Percentiles rank a stretch among this genome's conserved stretches.
phyloP scores from a whole-genome alignment of 805 yeast genomes.

The Zygosaccharomyces lentus region DNA sequence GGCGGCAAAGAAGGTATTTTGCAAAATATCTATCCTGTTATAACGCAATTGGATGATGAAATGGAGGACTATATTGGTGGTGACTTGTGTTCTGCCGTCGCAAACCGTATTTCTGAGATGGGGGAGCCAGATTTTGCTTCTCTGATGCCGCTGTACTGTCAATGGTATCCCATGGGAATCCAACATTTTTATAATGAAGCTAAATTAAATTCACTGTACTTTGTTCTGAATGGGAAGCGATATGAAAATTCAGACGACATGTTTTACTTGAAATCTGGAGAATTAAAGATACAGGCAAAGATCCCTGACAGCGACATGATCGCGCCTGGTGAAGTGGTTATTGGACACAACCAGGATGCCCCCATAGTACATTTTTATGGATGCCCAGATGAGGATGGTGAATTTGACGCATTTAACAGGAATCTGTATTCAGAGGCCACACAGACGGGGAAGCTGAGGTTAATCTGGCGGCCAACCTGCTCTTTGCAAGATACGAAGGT shows the following conservation, averaged over 20 bases:
- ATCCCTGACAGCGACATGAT: slow-evolving; percentile 20
- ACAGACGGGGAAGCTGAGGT: slow-evolving; percentile 56
- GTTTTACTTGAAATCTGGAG: slow-evolving; percentile 67
- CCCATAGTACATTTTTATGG: slow-evolving; percentile 70
- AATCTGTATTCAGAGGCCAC: slow-evolving; percentile 55
- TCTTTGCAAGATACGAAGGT: slow-evolving; percentile 12
- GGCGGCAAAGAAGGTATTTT: slow-evolving; percentile 8
- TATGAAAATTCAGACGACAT: slow-evolving; percentile 70
- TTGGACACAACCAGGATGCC: slow-evolving; percentile 46
- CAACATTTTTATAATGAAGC: not conserved
- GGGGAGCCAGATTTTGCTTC: slow-evolving; percentile 14
- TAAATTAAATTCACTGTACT: slow-evolving; percentile 14
- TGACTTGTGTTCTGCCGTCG: not conserved
- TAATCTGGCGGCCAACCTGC: slow-evolving; percentile 68
- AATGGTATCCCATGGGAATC: slow-evolving; percentile 23
- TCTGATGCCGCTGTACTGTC: slow-evolving; percentile 16
- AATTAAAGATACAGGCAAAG: slow-evolving; percentile 24
- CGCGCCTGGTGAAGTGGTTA: slow-evolving; percentile 55
- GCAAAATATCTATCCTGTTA: slow-evolving; percentile 14
- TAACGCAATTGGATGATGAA: slow-evolving; percentile 12
- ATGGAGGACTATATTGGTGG: slow-evolving; percentile 5
- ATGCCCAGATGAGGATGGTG: slow-evolving; percentile 41
- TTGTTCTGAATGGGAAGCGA: slow-evolving; percentile 24
- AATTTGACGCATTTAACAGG: slow-evolving; percentile 53
- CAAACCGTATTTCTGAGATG: slow-evolving; percentile 5